Conservation (phyloP, 2,329 filamentous ascomycete genomes). For the Sarocladium kiliense region DNA sequence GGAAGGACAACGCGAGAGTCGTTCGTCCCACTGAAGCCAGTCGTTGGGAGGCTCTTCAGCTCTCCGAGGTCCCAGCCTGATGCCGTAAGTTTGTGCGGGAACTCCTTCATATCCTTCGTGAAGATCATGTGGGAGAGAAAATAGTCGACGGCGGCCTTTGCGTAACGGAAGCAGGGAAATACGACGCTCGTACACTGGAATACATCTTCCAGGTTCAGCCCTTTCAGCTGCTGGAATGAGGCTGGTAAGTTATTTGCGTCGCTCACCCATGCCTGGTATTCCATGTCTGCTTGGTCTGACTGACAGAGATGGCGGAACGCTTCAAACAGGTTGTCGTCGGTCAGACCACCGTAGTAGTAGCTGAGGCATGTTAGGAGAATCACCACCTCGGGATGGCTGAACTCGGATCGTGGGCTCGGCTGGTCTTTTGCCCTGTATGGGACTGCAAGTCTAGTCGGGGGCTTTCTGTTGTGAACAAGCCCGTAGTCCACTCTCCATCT, state of each 20-base stretch:
- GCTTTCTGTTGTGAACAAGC: slow-evolving; percentile 46
- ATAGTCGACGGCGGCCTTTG: slow-evolving; percentile 49
- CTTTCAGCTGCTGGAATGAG: no score
- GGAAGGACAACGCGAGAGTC: slow-evolving; percentile 58
- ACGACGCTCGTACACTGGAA: no score
- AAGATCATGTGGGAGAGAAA: slow-evolving; percentile 62
- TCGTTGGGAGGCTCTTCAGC: no score
- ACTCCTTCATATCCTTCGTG: slow-evolving; percentile 59
- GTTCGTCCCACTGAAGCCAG: slow-evolving; percentile 69
- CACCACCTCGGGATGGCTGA: slow-evolving; percentile 61
- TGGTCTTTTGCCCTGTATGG: slow-evolving; percentile 63
- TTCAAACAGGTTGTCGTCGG: slow-evolving; percentile 40
- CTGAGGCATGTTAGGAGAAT: slow-evolving; percentile 61
- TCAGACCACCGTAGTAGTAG: slow-evolving; percentile 61
- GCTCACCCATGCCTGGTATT: no score
- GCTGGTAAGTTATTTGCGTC: no score
- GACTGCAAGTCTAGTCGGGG: slow-evolving; percentile 62
- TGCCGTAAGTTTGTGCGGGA: slow-evolving; percentile 55
- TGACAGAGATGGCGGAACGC: no score
- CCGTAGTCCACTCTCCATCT: slow-evolving; percentile 65
- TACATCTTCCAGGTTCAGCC: no score
- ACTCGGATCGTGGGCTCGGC: slow-evolving; percentile 59
- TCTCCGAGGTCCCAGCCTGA: slow-evolving; percentile 70
- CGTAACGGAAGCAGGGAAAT: slow-evolving; percentile 46
- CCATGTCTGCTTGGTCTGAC: no score